phyloP scores from a whole-genome alignment of 2,329 filamentous ascomycete species.

The Microascus cirrosus region DNA sequence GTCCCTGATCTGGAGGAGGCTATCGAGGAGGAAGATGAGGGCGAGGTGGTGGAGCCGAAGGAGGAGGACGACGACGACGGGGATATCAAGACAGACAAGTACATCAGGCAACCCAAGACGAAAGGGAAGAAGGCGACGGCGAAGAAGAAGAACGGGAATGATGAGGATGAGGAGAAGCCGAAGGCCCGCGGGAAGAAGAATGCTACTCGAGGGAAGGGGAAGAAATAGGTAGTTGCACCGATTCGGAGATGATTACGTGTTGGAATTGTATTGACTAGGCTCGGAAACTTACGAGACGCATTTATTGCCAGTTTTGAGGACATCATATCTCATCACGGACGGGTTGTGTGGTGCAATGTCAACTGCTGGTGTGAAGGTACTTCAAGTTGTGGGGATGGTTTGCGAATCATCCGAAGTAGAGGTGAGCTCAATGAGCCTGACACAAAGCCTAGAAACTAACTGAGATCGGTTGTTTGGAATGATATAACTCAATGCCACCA shows the following conservation, averaged over 20 bases:
- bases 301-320: neutral
- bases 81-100: slow-evolving; percentile 92
- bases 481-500: too few species aligned
- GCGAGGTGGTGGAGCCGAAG: slow-evolving; percentile 44
- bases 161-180: slow-evolving; percentile 40
- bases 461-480: too few species aligned
- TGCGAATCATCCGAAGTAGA: too few species aligned
- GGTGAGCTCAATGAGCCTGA: too few species aligned
- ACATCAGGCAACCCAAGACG: slow-evolving; percentile 81
- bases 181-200: slow-evolving; percentile 26
- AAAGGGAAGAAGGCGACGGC: slow-evolving; percentile 33
- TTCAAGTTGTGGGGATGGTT: too few species aligned
- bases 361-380: too few species aligned
- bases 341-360: too few species aligned
- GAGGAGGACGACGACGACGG: slow-evolving; percentile 64
- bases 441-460: too few species aligned
- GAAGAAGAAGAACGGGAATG: slow-evolving; percentile 26
- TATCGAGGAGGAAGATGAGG: slow-evolving; percentile 81
- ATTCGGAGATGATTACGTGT: neutral
- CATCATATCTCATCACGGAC: neutral
- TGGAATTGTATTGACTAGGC: neutral
- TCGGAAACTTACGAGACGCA: neutral
- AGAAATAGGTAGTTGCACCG: neutral
- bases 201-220: neutral
- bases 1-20: slow-evolving; percentile 93